Base-by-base conservation (phyloP, 225 moss, liverwort and hornwort genomes). In the Neckera pumila region DNA sequence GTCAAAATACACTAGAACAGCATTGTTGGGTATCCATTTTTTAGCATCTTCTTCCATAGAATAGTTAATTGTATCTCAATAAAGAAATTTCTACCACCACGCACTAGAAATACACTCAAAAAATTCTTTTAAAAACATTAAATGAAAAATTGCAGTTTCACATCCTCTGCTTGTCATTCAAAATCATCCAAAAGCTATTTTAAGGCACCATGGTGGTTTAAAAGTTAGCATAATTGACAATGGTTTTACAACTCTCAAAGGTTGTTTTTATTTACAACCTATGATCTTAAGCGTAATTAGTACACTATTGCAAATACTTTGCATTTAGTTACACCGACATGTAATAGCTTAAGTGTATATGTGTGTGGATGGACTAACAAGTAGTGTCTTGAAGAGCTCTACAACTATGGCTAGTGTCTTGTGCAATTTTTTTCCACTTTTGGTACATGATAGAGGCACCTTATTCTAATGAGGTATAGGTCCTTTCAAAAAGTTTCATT, bases 51-150 rank as follows among this genome's bases (percentile, higher is more conserved):
- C 6, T 34, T 19, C 5, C 20, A 20, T 11, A 66, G 6, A 11
- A 63, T 20, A 36, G 11, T 11, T 11, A 36, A 36, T 20, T 3
- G 36, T 36, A 36, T 20, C 11, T 11, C 6, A 36, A 6, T 6
- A 2, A 66, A 36, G 14, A 8, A 66, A 20, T 20, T 66, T 36
- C 6, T 5, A 19, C 11, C 6, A 66, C 11, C 2, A 20, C 3
- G 1, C 3, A 36, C 4, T 36, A 20, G 2, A 36, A 36, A 64
- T 10, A 36, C 20, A 11, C 11, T 36, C 1, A 36, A 36, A 18
- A 9, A 36, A 1, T 0, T 36, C 0, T 11, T 6, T 5, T 49
- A 49, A 18, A 5, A 34, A 34, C 34, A 34, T 9, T 2, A 8
- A 31, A 10, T 64, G 2, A 17, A 33, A 64, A 33, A 5, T 8